Conservation (phyloP, 2,329 filamentous ascomycete genomes). For the Fusarium sublunatum region DNA sequence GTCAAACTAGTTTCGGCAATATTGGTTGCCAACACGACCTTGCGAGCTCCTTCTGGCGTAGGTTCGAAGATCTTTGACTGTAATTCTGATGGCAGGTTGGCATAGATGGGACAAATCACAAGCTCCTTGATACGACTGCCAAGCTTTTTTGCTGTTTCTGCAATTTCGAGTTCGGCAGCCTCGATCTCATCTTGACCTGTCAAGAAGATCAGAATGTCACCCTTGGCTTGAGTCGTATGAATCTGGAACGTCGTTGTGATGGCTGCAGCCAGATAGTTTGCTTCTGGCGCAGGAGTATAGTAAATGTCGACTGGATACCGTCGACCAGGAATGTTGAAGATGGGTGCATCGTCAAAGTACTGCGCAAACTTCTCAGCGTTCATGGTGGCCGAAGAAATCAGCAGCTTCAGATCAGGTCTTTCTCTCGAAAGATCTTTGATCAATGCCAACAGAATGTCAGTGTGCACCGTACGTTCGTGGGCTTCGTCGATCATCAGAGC, state of each 20-base stretch:
- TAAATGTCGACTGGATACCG: constrained; percentile 91
- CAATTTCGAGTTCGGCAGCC: constrained; percentile 82
- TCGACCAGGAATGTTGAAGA: constrained; percentile 93
- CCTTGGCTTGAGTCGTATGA: constrained; percentile 84
- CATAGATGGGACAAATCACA: constrained; percentile 92
- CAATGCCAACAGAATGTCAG: constrained; percentile 88
- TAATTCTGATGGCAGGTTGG: constrained; percentile 88
- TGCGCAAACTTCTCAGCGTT: constrained; percentile 91
- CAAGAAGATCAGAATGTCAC: constrained; percentile 93
- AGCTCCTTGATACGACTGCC: constrained; percentile 87
- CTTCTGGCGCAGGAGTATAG: constrained; percentile 90
- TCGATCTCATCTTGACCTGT: constrained; percentile 98
- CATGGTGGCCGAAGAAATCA: constrained; percentile 95
- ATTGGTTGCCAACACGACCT: constrained; percentile 94
- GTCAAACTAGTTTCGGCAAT: constrained; percentile 97
- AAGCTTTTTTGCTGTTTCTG: constrained; percentile 87
- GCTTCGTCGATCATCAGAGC: constrained; percentile 97
- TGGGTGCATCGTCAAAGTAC: constrained; percentile 92
- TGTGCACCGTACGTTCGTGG: constrained; percentile 91
- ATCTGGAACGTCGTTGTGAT: constrained; percentile 97
- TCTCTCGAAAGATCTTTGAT: constrained; percentile 89
- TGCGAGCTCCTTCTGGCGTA: constrained; percentile 84
- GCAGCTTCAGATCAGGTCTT: constrained; percentile 84
- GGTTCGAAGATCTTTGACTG: constrained; percentile 96
- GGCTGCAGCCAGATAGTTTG: constrained; percentile 90